These are phyloP conservation scores for Syncephalis fuscata DNA, from an alignment of 371 early-diverging fungal genomes.

Conservation along the genomic window DNA sequence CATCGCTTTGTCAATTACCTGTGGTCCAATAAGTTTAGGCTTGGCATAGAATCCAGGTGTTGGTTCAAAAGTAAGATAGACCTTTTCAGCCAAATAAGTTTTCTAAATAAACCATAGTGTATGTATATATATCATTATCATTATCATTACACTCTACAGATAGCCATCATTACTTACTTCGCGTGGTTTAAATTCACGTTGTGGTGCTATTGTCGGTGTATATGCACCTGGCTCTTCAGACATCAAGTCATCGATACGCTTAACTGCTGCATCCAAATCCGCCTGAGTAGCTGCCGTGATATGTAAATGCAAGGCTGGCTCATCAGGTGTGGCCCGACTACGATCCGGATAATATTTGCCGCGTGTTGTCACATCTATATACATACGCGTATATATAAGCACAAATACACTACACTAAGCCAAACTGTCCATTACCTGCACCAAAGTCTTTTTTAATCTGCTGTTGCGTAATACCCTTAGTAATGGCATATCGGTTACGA, in stretches of 20 bases:
- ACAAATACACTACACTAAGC: not conserved
- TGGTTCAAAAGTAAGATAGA: conserved; percentile 54
- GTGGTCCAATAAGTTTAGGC: conserved; percentile 75
- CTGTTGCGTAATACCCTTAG: conserved; percentile 56
- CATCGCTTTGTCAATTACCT: conserved; percentile 1
- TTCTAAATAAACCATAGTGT: conserved; percentile 11
- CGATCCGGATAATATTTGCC: conserved; percentile 69
- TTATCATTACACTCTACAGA: conserved; percentile 6
- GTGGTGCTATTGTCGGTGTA: conserved; percentile 10
- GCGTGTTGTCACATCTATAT: conserved; percentile 54
- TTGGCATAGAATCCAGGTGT: conserved; percentile 58
- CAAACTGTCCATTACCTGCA: conserved; percentile 24
- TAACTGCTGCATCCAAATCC: conserved; percentile 47
- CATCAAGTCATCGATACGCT: conserved; percentile 54
- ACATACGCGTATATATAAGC: not conserved
- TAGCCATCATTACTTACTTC: conserved; percentile 5
- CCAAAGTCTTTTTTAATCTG: conserved; percentile 55
- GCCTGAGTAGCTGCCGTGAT: conserved; percentile 48
- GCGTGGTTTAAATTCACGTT: conserved; percentile 9
- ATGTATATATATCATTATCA: not conserved
- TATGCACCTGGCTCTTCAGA: conserved; percentile 19
- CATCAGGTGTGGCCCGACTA: conserved; percentile 42
- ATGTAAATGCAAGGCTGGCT: conserved; percentile 67
- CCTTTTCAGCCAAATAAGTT: conserved; percentile 37
- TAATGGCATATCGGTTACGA: conserved; percentile 59